These are phyloP conservation scores for Trichoderma citrinoviride DNA, from an alignment of 2,329 filamentous ascomycete genomes.

Conservation along the genomic window DNA sequence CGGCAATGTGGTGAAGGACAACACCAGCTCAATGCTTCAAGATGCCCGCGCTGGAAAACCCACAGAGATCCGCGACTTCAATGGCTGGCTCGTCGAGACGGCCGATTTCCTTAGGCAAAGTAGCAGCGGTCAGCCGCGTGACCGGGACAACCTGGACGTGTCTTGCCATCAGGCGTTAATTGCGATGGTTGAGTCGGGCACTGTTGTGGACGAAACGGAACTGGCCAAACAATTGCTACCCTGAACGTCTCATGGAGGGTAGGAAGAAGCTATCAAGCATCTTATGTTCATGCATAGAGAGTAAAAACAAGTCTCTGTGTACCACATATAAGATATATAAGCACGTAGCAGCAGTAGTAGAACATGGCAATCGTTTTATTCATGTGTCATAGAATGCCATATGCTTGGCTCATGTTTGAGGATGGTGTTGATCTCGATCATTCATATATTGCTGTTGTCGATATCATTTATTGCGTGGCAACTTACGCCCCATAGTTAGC, in stretches of 20 bases:
- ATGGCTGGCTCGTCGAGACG: slow-evolving; percentile 56
- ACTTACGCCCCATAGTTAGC: slow-evolving; percentile 21
- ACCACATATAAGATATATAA: no score
- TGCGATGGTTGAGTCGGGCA: slow-evolving; percentile 41
- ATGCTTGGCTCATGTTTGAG: background rate
- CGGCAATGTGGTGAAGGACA: slow-evolving; percentile 49
- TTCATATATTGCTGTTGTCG: background rate
- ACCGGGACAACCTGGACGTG: slow-evolving; percentile 31
- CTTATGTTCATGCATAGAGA: no score
- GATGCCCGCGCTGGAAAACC: slow-evolving; percentile 50
- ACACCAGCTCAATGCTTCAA: slow-evolving; percentile 62
- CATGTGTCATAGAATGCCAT: no score
- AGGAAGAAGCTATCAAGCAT: no score
- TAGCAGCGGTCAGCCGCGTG: background rate
- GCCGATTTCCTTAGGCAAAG: slow-evolving; percentile 39
- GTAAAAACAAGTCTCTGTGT: no score
- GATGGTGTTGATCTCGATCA: background rate
- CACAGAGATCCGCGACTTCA: slow-evolving; percentile 59
- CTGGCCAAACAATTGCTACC: slow-evolving; percentile 28
- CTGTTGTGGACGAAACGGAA: slow-evolving; percentile 35
- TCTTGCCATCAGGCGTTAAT: slow-evolving; percentile 43
- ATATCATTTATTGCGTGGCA: background rate
- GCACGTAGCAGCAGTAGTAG: no score
- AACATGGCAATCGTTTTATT: no score
- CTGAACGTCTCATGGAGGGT: background rate